Base-by-base conservation (phyloP, 306 rosid species). In the Vigna radiata region DNA sequence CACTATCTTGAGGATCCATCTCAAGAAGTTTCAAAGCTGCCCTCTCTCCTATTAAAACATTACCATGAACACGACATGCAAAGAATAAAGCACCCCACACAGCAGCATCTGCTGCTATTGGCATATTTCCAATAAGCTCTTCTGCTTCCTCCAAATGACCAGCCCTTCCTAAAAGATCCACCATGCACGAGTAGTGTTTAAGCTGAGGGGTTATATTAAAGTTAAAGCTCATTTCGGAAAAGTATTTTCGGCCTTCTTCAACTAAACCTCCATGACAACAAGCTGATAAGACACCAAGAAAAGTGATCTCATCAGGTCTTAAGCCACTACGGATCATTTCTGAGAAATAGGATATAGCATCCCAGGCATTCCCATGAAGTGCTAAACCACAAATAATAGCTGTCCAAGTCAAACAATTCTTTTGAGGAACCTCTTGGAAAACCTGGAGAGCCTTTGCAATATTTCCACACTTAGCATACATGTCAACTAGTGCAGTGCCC, bases 211-310 rank as follows among this genome's bases (percentile, higher is more conserved):
- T 75, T 72, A 91, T 49, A 72, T 79, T 69, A 55, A 72, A 81
- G 65, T 78, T 72, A 33, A 83, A 69, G 77, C 76, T 85, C 94
- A 93, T 93, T 70, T 90, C 84, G 73, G 77, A 73, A 83, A 93
- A 90, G 61, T 81, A 86, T 44, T 81, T 75, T 33, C 88, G 88
- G 73, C 98, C 98, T 50, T 91, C 88, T 47, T 87, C 91, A 70
- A 90, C 91, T 85, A 90, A 79, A 25, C 97, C 98, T 46, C 94
- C 96, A 71, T 91, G 97, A 69, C 97, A 90, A 78, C 97, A 94
- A 78, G 96, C 97, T 3, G 97, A 88, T 75, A 91, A 83, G 77
- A 88, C 90, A 77, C 98, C 98, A 37, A 91, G 70, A 80, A 90
- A 91, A 49, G 96, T 90, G 84, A 94, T 85, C 81, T 94, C 93